Evolutionary conservation across 116 monocot genomes (phyloP), one percentile per base, ranked within the genome.

Genomic region (Papilionanthe hybrid): DNA sequence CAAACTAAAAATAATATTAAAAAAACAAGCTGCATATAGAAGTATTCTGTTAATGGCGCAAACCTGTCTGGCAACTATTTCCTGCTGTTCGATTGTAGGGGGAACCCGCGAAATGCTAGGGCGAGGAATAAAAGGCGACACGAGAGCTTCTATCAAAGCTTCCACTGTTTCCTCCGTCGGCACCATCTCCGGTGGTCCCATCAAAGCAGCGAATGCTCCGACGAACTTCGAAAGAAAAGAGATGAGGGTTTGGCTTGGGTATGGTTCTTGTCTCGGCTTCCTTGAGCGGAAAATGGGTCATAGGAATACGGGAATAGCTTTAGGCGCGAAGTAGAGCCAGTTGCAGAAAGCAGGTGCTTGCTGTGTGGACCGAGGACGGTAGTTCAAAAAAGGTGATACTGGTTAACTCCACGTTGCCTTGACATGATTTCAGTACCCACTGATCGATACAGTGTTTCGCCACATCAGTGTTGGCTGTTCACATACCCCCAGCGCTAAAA

Each of bases 1-100:
- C 68, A 20, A 74, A 27, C 44, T 22, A 32, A 5, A 27, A 28
- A 22, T 0, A 72, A 72, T 72, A 66, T 20, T 7, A 11, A 27
- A 27, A 68, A 29, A 68, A 30, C 5, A 5, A 17, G 22, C 17
- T 69, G 18, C 32, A 8, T 25, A 17, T 63, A 63, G 17, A 32
- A 42, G 67, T 5, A 19, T 5, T 57, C 60, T 7, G 37, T n/a
- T 55, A 30, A 28, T 20, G 68, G 27, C 22, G 66, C 5, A 29
- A 55, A 87, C 91, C 91, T 91, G 91, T 55, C 82, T 91, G 12
- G 79, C 89, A 15, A 91, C 81, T 44, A 18, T 47, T 27, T 87
- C 81, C 77, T 91, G 83, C 53, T 85, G 86, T 69, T 63, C 12
- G 22, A 75, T 29, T 11, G 83, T 18, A 58, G 83, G 85, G 20